A percentile compares a stretch with the other conserved stretches of the same genome.
These are phyloP conservation scores for Neurospora africana DNA, from an alignment of 495 filamentous ascomycete species.

Conservation along the genomic window DNA sequence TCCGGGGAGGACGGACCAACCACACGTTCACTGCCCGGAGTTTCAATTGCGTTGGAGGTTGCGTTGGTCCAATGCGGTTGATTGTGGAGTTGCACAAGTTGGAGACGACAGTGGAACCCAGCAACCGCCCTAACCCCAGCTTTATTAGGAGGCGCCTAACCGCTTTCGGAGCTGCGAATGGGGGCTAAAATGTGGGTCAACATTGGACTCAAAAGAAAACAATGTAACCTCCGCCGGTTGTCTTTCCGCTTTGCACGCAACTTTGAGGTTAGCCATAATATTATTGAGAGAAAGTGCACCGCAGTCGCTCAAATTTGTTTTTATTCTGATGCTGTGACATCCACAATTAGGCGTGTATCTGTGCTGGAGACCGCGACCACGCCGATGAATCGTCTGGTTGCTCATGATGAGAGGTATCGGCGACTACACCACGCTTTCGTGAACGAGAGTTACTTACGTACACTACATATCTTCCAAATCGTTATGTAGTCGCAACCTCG, in stretches of 20 bases:
- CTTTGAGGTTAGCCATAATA: background rate
- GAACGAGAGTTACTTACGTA: too few relatives aligned
- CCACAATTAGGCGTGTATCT: too few relatives aligned
- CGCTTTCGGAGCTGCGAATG: background rate
- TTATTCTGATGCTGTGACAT: background rate
- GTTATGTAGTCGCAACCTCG: background rate
- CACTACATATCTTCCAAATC: too few relatives aligned
- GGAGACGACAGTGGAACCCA: background rate
- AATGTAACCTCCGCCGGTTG: background rate
- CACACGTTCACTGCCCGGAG: background rate
- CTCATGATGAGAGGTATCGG: background rate
- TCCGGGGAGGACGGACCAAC: background rate
- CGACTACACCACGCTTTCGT: background rate
- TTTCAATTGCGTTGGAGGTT: background rate
- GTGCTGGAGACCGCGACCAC: too few relatives aligned
- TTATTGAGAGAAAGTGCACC: background rate
- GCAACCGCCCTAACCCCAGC: background rate
- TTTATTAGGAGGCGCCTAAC: background rate
- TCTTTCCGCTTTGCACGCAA: background rate
- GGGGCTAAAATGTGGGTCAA: background rate
- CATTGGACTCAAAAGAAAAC: background rate
- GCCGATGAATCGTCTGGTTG: background rate
- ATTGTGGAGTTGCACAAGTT: background rate
- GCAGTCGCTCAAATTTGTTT: background rate
- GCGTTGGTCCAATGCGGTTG: background rate